A percentile compares a stretch with the other conserved stretches of the same genome.
Evolutionary conservation across 805 yeast genomes (phyloP).

Genomic region (Danielia oregonensis): DNA sequence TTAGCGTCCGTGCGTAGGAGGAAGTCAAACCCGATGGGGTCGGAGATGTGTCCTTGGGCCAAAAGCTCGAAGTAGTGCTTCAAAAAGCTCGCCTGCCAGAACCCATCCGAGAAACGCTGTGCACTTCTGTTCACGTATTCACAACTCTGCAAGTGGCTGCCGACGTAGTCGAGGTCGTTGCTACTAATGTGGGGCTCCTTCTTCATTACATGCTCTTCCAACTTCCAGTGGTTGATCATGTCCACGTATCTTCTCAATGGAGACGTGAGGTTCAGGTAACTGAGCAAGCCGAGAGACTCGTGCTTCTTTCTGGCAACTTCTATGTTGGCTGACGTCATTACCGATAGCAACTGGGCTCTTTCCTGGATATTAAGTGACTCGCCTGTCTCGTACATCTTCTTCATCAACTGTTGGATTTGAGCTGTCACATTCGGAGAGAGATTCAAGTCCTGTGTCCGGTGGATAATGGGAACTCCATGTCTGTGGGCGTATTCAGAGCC

Average conservation of each 20-base stretch:
- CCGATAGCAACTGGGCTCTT: slow-evolving; percentile 39
- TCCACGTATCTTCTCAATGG: slow-evolving; percentile 26
- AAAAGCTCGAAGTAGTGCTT: slow-evolving; percentile 22
- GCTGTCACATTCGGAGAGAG: slow-evolving; percentile 18
- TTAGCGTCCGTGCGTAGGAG: slow-evolving; percentile 23
- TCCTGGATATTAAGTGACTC: slow-evolving; percentile 34
- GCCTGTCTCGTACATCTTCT: slow-evolving; percentile 14
- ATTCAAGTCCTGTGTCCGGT: slow-evolving; percentile 33
- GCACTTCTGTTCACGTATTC: slow-evolving; percentile 35
- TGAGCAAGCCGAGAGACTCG: slow-evolving; percentile 56
- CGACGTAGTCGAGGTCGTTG: slow-evolving; percentile 26
- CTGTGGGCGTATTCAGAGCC: slow-evolving; percentile 46
- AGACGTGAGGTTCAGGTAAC: slow-evolving; percentile 72
- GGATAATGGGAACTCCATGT: slow-evolving; percentile 51
- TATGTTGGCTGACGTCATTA: slow-evolving; percentile 51
- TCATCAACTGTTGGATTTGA: slow-evolving; percentile 22
- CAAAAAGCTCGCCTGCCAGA: slow-evolving; percentile 38
- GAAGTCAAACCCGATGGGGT: slow-evolving; percentile 22
- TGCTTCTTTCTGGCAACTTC: slow-evolving; percentile 48
- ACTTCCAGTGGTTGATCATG: slow-evolving; percentile 69
- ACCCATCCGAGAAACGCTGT: slow-evolving; percentile 24
- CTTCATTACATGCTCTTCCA: slow-evolving; percentile 20
- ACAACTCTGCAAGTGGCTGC: slow-evolving; percentile 43
- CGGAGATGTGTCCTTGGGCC: slow-evolving; percentile 11
- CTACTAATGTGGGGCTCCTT: neutral